Conservation (phyloP, 768 basidiomycete species). For the Lepiota brunneoincarnata region DNA sequence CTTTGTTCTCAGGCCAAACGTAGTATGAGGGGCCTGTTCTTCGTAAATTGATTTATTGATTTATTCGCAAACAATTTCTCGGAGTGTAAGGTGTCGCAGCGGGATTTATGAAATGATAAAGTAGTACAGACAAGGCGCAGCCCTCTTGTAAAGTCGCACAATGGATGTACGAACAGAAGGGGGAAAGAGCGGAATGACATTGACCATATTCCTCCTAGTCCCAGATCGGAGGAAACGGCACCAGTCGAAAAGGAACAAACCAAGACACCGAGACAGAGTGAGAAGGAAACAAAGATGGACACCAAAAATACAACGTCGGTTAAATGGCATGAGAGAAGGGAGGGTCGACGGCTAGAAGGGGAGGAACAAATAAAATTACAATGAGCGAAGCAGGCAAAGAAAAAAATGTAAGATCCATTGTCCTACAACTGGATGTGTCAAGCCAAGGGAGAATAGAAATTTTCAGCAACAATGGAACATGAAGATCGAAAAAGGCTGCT, state of each 20-base stretch:
- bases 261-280: constrained; percentile 9
- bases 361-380: constrained; percentile 8
- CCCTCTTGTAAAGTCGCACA: constrained; percentile 9
- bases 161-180: not conserved
- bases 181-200: not conserved
- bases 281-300: constrained; percentile 1
- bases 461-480: constrained; percentile 4
- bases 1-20: no score
- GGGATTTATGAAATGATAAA: constrained; percentile 1
- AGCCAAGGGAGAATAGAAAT: not conserved
- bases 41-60: no score
- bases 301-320: constrained; percentile 8
- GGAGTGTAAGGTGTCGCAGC: constrained; percentile 2
- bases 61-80: not conserved
- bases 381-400: not conserved
- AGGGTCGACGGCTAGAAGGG: not conserved
- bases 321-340: not conserved
- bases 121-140: constrained; percentile 9
- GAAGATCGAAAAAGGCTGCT: constrained; percentile 9
- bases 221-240: constrained; percentile 8
- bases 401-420: constrained; percentile 2
- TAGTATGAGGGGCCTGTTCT: no score
- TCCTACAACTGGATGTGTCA: not conserved
- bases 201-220: not conserved
- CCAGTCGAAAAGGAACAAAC: constrained; percentile 13